Evolutionary conservation across 176 grass and related monocot species (phyloP).

Genomic region (Dendrocalamus sinicus): DNA sequence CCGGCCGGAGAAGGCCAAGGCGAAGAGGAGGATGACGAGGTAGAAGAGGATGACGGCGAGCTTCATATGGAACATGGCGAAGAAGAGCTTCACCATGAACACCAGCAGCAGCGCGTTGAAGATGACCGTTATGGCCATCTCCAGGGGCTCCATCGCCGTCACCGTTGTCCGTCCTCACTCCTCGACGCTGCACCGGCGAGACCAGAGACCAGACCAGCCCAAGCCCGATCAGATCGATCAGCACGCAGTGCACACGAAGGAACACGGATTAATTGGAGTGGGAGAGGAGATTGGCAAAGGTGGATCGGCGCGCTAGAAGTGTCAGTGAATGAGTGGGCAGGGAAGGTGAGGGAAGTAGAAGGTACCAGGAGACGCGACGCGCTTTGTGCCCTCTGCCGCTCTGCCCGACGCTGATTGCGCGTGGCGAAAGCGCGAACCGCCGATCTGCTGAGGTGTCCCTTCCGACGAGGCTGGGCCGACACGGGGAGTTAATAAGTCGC

Average conservation of each 20-base stretch:
- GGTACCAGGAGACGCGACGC: slow-evolving; percentile 44
- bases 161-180: not conserved
- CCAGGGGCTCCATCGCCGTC: slow-evolving; percentile 57
- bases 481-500: not conserved
- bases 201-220: not conserved
- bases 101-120: slow-evolving; percentile 73
- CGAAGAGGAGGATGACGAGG: slow-evolving; percentile 66
- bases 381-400: not conserved
- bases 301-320: not conserved
- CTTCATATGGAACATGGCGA: slow-evolving; percentile 75
- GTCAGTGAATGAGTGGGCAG: not conserved
- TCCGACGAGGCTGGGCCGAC: not conserved
- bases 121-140: slow-evolving; percentile 58
- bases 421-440: slow-evolving; percentile 28
- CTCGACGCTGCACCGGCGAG: not conserved
- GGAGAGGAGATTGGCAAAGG: slow-evolving; percentile 25
- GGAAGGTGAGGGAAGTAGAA: not conserved
- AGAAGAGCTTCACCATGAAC: slow-evolving; percentile 82
- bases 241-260: not conserved
- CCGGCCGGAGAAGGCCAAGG: slow-evolving; percentile 64
- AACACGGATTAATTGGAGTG: not conserved
- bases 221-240: not conserved
- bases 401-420: slow-evolving; percentile 23
- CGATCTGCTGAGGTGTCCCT: slow-evolving; percentile 35
- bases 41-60: slow-evolving; percentile 67